Evolutionary conservation across 305 asterid species (phyloP).

Genomic region (Solanum chacoense): DNA sequence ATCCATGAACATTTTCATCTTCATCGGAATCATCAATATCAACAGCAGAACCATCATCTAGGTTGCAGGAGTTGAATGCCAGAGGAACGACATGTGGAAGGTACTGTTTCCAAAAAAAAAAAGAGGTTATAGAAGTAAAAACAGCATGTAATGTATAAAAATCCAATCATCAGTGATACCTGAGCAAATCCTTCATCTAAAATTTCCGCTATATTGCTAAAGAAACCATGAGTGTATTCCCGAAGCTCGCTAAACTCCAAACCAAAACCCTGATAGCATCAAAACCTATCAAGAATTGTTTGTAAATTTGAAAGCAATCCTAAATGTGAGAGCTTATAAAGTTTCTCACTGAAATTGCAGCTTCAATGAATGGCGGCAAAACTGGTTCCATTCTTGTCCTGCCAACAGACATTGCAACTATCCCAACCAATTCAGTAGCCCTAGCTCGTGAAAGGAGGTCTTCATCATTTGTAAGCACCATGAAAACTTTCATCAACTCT

Average conservation of each 20-base stretch:
- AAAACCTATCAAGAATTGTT: conserved; percentile 9
- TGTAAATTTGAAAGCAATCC: not conserved
- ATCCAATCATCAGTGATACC: conserved; percentile 35
- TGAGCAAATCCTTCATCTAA: conserved; percentile 78
- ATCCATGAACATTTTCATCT: conserved; percentile 67
- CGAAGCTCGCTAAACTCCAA: conserved; percentile 95
- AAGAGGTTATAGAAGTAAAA: not conserved
- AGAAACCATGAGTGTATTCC: conserved; percentile 98
- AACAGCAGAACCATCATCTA: conserved; percentile 98
- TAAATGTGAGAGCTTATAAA: conserved; percentile 8
- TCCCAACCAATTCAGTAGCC: conserved; percentile 96
- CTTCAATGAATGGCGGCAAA: conserved; percentile 86
- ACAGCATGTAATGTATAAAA: not conserved
- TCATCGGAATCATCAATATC: conserved; percentile 86
- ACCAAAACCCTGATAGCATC: conserved; percentile 63
- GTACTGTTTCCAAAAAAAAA: conserved; percentile 45
- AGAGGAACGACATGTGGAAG: conserved; percentile 92
- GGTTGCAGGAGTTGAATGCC: conserved; percentile 89
- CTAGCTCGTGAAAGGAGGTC: conserved; percentile 97
- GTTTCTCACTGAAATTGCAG: conserved; percentile 72
- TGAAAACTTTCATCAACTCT: conserved; percentile 85
- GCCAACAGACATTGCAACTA: conserved; percentile 94
- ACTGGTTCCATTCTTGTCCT: conserved; percentile 81
- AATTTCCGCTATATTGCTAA: conserved; percentile 89
- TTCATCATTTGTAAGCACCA: conserved; percentile 96